These are phyloP conservation scores for Forsythia viridissima DNA, from an alignment of 257 asterid genomes.

Conservation along the genomic window DNA sequence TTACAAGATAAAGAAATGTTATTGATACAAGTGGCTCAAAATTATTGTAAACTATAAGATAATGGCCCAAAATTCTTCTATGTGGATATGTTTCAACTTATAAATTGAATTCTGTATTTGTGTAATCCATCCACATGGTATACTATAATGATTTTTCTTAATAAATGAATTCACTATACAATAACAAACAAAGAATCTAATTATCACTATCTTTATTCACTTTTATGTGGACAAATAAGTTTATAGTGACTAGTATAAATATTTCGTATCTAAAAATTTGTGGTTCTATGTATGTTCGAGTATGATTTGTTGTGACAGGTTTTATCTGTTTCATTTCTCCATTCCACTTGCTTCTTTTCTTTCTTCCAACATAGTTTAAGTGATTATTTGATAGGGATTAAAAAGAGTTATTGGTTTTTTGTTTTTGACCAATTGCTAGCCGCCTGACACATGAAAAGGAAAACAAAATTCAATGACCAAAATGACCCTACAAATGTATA, in stretches of 20 bases:
- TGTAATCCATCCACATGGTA: not conserved
- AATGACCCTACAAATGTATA: too few relatives aligned
- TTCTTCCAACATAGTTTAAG: not conserved
- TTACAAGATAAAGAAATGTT: not conserved
- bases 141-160: not conserved
- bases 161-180: not conserved
- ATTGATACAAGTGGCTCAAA: not conserved
- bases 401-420: too few relatives aligned
- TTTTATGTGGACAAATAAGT: not conserved
- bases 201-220: not conserved
- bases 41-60: not conserved
- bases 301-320: not conserved
- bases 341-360: not conserved
- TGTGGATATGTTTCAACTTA: not conserved
- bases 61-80: not conserved
- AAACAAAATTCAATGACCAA: too few relatives aligned
- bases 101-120: not conserved
- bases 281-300: too few relatives aligned
- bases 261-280: not conserved
- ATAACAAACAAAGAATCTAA: not conserved
- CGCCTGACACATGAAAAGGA: too few relatives aligned
- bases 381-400: too few relatives aligned
- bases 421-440: too few relatives aligned
- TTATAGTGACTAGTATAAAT: not conserved
- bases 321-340: not conserved